Evolutionary conservation across 2,329 filamentous ascomycete genomes (phyloP), one percentile per base, ranked within the genome.

Genomic region (Neoscytalidium dimidiatum): DNA sequence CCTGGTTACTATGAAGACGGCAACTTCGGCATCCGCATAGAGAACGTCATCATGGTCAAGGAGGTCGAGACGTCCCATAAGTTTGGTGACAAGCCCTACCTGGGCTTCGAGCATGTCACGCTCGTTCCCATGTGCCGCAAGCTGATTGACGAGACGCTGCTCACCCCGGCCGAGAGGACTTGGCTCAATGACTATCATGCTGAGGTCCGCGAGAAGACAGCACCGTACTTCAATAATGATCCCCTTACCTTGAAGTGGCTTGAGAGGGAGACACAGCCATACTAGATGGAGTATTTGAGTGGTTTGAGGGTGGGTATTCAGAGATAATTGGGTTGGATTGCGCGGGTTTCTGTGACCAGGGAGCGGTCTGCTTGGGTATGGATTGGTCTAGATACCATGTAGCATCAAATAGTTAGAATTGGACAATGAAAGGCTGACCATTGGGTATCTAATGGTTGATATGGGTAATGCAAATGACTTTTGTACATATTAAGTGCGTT

Each of bases 1-100:
- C 95, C 95, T 1, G 95, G 95, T 31, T 99, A 94, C 80, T 99
- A 99, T 76, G 94, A 98, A 77, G 95, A 99, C 72, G 94, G 93
- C 53, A 88, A 88, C 43, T 99, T 96, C 73, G 95, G 95, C 19
- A 95, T 99, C 70, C 90, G 95, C 19, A 97, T 97, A 72, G 95
- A 99, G 79, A 99, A 99, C 76, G 88, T 99, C 72, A 88, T 96
- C 69, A 90, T 98, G 83, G 92, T 96, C 31, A 90, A 87, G 69
- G 93, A 97, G 75, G 90, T 91, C n/a, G 84, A 94, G 78, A 97
- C 94, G 4, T 89, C 89, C 67, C 86, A 96, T 78, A 88, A 89
- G 38, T 98, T 98, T 74, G 94, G 94, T 21, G 94, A 97, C 71
- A 97, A 96, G 81, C 90, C 94, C 2, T 99, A 92, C 80, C 83